A percentile compares a stretch with the other conserved stretches of the same genome.
Conservation (phyloP, 176 grass and related monocot species). For the Coix lacrymajobi region DNA sequence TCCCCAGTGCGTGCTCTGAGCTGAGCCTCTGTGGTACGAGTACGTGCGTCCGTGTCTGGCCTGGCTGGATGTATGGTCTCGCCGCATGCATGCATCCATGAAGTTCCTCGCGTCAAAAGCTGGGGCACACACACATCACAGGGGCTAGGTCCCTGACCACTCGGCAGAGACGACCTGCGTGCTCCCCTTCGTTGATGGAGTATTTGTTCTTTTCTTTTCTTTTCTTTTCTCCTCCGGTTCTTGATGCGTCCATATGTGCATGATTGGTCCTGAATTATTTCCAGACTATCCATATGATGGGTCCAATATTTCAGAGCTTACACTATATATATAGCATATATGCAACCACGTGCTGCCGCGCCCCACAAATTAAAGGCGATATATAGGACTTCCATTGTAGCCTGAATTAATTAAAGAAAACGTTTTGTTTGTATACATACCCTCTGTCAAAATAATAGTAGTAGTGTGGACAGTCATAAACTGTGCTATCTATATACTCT, state of each 20-base stretch:
- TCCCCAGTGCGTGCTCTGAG: background rate
- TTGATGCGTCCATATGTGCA: background rate
- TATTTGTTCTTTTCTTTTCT: background rate
- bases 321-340: too few relatives aligned
- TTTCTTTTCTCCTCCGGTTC: background rate
- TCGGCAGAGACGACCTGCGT: background rate
- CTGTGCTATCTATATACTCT: too few relatives aligned
- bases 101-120: conserved; percentile 39
- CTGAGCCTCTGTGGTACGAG: background rate
- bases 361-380: too few relatives aligned
- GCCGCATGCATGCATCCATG: conserved; percentile 19
- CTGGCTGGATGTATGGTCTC: background rate
- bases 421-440: too few relatives aligned
- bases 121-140: background rate
- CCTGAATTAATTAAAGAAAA: too few relatives aligned
- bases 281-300: too few relatives aligned
- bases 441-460: too few relatives aligned
- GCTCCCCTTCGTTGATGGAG: background rate
- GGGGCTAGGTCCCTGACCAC: background rate
- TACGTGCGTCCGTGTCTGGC: background rate
- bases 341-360: too few relatives aligned
- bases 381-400: too few relatives aligned
- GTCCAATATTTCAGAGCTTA: too few relatives aligned
- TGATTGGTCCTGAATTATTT: background rate
- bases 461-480: too few relatives aligned